A percentile compares a stretch with the other conserved stretches of the same genome.
Evolutionary conservation across 2,329 filamentous ascomycete genomes (phyloP).

Genomic region (Teratosphaeriaceae sp.): DNA sequence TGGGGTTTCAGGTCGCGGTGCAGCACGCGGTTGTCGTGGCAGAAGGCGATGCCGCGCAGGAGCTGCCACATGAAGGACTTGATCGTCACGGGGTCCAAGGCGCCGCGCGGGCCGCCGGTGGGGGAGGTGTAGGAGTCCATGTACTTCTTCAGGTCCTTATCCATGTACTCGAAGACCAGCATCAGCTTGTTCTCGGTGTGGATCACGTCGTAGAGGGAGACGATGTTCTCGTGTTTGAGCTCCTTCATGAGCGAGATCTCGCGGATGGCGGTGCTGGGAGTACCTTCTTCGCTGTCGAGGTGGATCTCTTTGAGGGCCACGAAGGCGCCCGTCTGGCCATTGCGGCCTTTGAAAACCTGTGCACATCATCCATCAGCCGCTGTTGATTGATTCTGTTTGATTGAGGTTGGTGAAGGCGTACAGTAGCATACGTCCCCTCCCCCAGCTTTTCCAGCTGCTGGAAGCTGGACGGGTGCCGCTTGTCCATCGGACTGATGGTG

Average conservation of each 20-base stretch:
- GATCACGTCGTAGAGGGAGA: constrained; percentile 82
- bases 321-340: constrained; percentile 92
- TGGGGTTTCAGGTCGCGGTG: constrained; percentile 88
- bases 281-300: constrained; percentile 88
- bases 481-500: constrained; percentile 62
- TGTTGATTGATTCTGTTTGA: too few species aligned
- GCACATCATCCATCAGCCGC: constrained; percentile 12
- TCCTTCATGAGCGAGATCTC: constrained; percentile 93
- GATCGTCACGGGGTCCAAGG: constrained; percentile 37
- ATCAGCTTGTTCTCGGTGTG: constrained; percentile 95
- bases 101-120: background rate
- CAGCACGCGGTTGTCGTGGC: constrained; percentile 79
- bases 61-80: constrained; percentile 92
- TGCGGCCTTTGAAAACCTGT: constrained; percentile 96
- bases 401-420: too few species aligned
- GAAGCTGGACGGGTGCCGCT: constrained; percentile 93
- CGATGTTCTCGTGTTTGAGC: constrained; percentile 87
- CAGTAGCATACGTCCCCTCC: constrained; percentile 97
- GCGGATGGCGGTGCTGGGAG: constrained; percentile 86
- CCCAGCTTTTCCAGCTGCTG: constrained; percentile 98
- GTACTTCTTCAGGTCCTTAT: constrained; percentile 89
- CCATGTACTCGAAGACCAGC: constrained; percentile 86
- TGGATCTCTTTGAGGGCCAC: constrained; percentile 94
- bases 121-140: too few species aligned
- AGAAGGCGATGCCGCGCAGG: constrained; percentile 77